Evolutionary conservation across 768 basidiomycete species (phyloP).

Genomic region (Collybia sp.): DNA sequence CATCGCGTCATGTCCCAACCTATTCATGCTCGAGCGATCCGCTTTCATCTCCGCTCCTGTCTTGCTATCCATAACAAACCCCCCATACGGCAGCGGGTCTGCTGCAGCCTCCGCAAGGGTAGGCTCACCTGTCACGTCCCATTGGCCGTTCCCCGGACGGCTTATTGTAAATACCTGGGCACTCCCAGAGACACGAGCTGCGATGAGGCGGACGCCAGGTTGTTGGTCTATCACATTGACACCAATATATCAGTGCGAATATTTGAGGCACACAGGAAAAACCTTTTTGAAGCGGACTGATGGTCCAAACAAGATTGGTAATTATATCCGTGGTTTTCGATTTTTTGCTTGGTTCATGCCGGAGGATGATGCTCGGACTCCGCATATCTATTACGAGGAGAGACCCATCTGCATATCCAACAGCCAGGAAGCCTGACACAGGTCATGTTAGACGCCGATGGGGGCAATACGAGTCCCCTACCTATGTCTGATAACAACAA

Average conservation of each 20-base stretch:
- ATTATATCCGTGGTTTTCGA: conserved; percentile 40
- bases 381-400: conserved; percentile 71
- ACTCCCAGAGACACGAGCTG: conserved; percentile 50
- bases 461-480: conserved; percentile 20
- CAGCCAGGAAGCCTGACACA: conserved; percentile 67
- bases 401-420: conserved; percentile 56
- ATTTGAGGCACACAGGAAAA: neutral
- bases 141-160: conserved; percentile 26
- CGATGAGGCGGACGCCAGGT: conserved; percentile 55
- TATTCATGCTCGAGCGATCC: conserved; percentile 36
- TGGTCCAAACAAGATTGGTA: conserved; percentile 60
- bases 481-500: conserved; percentile 74
- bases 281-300: conserved; percentile 55
- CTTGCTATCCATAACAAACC: conserved; percentile 52
- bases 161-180: conserved; percentile 54
- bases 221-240: conserved; percentile 31
- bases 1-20: conserved; percentile 22
- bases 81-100: conserved; percentile 40
- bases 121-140: conserved; percentile 31
- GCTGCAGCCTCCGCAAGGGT: conserved; percentile 33
- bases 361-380: conserved; percentile 62
- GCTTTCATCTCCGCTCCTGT: conserved; percentile 42
- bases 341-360: conserved; percentile 33
- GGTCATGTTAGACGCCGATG: neutral
- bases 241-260: neutral